Conservation (phyloP, 208 protist species). For the Acanthamoeba polyphaga region DNA sequence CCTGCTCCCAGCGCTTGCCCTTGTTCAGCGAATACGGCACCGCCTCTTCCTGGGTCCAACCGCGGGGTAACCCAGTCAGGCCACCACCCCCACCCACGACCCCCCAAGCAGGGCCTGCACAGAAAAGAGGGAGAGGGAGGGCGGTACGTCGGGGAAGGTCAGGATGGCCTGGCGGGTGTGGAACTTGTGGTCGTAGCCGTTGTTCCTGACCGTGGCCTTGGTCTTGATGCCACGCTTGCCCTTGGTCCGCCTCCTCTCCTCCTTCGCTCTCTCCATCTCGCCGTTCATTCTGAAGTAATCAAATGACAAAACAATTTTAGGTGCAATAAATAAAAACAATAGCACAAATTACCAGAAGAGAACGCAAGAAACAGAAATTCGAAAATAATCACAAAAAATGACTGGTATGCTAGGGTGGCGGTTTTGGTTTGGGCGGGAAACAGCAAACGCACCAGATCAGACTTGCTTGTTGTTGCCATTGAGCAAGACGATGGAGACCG, state of each 20-base stretch:
- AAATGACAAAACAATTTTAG: no score
- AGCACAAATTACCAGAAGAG: no score
- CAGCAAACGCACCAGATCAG: neutral
- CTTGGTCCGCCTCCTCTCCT: no score
- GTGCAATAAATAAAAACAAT: no score
- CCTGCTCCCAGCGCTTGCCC: slow-evolving; percentile 33
- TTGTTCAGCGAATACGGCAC: slow-evolving; percentile 71
- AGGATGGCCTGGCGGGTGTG: neutral
- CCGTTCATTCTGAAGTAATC: no score
- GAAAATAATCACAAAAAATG: no score
- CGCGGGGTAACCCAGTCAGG: no score
- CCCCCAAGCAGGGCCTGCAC: no score
- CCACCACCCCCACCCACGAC: no score
- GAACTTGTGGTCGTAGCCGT: slow-evolving; percentile 38
- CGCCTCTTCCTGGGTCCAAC: neutral
- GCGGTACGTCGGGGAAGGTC: neutral
- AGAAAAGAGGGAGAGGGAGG: neutral
- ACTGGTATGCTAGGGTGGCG: no score
- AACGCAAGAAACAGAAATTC: no score
- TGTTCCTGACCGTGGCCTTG: slow-evolving; percentile 24
- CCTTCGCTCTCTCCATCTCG: no score
- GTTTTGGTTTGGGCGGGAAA: neutral
- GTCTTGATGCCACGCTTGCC: slow-evolving; percentile 20
- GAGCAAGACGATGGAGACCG: neutral
- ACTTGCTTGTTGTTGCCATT: neutral